Evolutionary conservation across 1,284 basidiomycete species (phyloP).

Genomic region (Coniferiporia sulphurascens): DNA sequence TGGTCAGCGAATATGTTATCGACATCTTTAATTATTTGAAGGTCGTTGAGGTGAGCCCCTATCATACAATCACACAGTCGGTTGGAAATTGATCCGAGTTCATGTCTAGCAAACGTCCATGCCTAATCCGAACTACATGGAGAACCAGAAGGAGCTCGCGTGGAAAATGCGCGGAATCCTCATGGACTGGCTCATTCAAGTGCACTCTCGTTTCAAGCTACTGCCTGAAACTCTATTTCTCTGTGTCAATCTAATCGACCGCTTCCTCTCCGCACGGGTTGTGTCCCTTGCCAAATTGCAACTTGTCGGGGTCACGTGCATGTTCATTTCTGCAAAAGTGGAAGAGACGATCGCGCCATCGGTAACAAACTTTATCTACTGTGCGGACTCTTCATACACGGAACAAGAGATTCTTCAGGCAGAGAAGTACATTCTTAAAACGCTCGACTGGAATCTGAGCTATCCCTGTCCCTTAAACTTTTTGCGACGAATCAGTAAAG

Average conservation of each 20-base stretch:
- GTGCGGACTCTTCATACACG: slow-evolving; percentile 85
- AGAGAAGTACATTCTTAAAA: slow-evolving; percentile 90
- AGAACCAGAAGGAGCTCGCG: slow-evolving; percentile 82
- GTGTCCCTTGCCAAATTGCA: slow-evolving; percentile 93
- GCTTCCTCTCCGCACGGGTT: slow-evolving; percentile 87
- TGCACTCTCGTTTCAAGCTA: slow-evolving; percentile 90
- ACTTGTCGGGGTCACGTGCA: slow-evolving; percentile 89
- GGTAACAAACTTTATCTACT: slow-evolving; percentile 82
- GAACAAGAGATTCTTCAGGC: slow-evolving; percentile 89
- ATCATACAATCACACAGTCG: slow-evolving; percentile 3
- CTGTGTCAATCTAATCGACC: slow-evolving; percentile 93
- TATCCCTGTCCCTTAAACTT: slow-evolving; percentile 95
- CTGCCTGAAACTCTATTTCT: slow-evolving; percentile 96
- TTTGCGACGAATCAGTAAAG: slow-evolving; percentile 89
- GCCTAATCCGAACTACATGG: slow-evolving; percentile 89
- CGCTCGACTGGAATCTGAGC: slow-evolving; percentile 87
- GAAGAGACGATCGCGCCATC: slow-evolving; percentile 95
- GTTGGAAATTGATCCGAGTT: not conserved
- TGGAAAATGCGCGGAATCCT: slow-evolving; percentile 96
- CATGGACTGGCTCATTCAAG: slow-evolving; percentile 96
- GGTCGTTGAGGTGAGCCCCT: slow-evolving; percentile 51
- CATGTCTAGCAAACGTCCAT: slow-evolving; percentile 64
- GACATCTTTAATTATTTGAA: slow-evolving; percentile 96
- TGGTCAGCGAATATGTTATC: slow-evolving; percentile 95
- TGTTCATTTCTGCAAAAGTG: slow-evolving; percentile 94